phyloP scores from a whole-genome alignment of 1,284 basidiomycete genomes.

The Malassezia restricta region DNA sequence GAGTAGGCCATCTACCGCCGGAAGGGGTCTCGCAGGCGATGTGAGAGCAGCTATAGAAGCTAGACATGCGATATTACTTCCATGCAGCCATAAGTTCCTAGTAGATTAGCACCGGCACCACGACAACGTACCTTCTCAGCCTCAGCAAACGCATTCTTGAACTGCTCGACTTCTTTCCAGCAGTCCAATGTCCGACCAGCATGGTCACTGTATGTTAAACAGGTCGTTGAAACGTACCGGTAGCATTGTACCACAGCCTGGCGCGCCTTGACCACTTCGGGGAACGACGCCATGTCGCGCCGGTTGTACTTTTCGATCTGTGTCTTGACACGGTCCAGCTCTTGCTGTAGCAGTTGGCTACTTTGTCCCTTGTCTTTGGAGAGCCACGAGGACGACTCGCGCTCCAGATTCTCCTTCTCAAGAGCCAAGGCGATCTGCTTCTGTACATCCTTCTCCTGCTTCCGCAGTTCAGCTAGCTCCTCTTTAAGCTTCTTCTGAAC shows the following conservation, averaged over 20 bases:
- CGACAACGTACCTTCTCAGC: conserved; percentile 54
- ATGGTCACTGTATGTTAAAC: conserved; percentile 51
- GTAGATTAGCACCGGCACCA: not conserved
- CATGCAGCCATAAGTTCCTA: conserved; percentile 8
- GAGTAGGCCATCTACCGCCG: too few relatives aligned
- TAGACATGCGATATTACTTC: conserved; percentile 4
- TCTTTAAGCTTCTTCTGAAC: conserved; percentile 36
- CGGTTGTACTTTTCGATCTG: conserved; percentile 62
- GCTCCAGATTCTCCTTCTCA: conserved; percentile 36
- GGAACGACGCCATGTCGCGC: conserved; percentile 53
- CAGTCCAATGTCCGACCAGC: conserved; percentile 58
- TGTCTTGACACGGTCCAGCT: conserved; percentile 40
- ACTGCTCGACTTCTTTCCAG: conserved; percentile 61
- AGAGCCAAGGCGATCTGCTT: conserved; percentile 37
- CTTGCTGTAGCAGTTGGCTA: conserved; percentile 30
- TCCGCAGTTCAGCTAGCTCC: conserved; percentile 33
- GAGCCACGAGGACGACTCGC: conserved; percentile 23
- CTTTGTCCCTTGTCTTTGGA: conserved; percentile 29
- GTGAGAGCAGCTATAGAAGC: too few relatives aligned
- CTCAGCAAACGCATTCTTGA: conserved; percentile 58
- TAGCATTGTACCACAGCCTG: conserved; percentile 62
- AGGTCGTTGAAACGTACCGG: conserved; percentile 50
- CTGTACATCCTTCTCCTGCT: conserved; percentile 35
- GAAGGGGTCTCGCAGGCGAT: too few relatives aligned
- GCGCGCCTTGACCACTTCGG: conserved; percentile 54